Percentiles rank a stretch among this genome's conserved stretches.
phyloP scores from a whole-genome alignment of 2,329 filamentous ascomycete genomes.

The Talaromyces sp. region DNA sequence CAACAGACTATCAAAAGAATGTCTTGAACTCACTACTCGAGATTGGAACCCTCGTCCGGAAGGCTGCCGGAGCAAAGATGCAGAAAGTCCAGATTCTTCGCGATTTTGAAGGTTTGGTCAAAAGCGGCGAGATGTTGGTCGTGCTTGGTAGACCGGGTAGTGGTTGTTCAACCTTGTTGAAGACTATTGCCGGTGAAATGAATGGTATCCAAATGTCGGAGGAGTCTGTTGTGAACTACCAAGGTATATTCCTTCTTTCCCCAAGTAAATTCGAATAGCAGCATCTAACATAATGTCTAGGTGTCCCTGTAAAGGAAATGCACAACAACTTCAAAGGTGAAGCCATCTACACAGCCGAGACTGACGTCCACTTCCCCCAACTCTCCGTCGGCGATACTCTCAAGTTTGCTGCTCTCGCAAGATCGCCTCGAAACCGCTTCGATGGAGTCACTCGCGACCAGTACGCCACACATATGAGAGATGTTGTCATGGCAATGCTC shows the following conservation, averaged over 20 bases:
- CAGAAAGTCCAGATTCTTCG: conserved; percentile 57
- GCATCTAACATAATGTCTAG: not conserved
- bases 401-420: conserved; percentile 67
- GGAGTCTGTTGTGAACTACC: conserved; percentile 70
- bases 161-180: conserved; percentile 74
- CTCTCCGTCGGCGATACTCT: conserved; percentile 74
- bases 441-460: conserved; percentile 40
- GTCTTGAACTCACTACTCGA: conserved; percentile 38
- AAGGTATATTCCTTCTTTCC: conserved; percentile 33
- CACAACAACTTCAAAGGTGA: conserved; percentile 72
- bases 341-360: conserved; percentile 80
- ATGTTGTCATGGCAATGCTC: conserved; percentile 43
- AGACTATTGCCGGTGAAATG: conserved; percentile 74
- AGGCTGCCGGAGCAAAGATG: conserved; percentile 32
- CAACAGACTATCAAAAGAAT: conserved; percentile 42
- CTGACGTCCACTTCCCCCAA: conserved; percentile 77
- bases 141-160: conserved; percentile 50
- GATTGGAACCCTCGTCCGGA: conserved; percentile 30
- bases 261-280: not conserved
- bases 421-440: conserved; percentile 43
- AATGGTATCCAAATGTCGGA: conserved; percentile 69
- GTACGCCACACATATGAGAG: conserved; percentile 41
- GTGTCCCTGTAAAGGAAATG: conserved; percentile 54
- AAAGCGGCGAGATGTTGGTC: conserved; percentile 53
- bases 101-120: conserved; percentile 60